A percentile compares a stretch with the other conserved stretches of the same genome.
Evolutionary conservation across 23 red algal species (phyloP).

Genomic region (Gracilaria domingensis): DNA sequence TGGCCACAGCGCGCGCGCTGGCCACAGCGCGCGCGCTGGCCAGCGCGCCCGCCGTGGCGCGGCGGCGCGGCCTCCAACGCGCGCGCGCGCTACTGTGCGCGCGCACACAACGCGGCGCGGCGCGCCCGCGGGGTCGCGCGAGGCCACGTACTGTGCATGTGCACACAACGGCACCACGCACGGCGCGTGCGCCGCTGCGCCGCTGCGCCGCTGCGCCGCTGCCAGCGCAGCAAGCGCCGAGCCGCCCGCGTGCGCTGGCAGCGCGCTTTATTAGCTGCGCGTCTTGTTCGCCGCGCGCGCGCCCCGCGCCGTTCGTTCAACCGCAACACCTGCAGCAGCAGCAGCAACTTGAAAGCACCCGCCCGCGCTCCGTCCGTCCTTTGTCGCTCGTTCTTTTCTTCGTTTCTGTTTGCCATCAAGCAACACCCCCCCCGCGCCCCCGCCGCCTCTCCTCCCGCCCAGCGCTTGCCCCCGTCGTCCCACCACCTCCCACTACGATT

Average conservation of each 20-base stretch:
- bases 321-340: not conserved
- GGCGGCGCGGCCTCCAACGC: no score
- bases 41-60: not conserved
- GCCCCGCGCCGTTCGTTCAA: not conserved
- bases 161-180: no score
- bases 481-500: not conserved
- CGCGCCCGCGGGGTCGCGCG: no score
- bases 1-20: no score
- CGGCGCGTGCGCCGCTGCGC: no score
- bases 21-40: no score
- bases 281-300: not conserved
- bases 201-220: no score
- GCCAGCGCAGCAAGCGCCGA: slow-evolving; percentile 13
- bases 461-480: not conserved
- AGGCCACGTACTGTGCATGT: no score
- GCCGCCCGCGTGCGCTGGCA: not conserved
- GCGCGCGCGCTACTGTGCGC: no score
- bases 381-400: slow-evolving; percentile 3
- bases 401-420: not conserved
- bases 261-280: no score
- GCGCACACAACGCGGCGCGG: not conserved
- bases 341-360: not conserved
- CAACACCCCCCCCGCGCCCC: not conserved
- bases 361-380: not conserved
- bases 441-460: not conserved